Conservation (phyloP, 768 basidiomycete species). For the Leucocoprinus leucothites region DNA sequence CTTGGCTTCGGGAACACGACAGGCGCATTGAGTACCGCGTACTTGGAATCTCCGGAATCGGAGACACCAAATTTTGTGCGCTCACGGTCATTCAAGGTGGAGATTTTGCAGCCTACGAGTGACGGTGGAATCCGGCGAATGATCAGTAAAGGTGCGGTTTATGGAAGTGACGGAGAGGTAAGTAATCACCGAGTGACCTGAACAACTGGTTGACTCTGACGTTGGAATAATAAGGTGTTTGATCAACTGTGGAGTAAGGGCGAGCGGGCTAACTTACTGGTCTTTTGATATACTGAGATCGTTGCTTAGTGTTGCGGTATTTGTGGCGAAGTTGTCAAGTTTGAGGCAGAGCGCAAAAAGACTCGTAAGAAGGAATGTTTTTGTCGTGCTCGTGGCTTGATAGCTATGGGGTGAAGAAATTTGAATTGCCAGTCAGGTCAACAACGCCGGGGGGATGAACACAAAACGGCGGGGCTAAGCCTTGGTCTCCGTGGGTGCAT, state of each 20-base stretch:
- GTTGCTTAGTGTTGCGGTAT: constrained; percentile 62
- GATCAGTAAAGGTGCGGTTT: constrained; percentile 37
- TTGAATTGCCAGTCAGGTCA: not conserved
- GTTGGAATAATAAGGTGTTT: not conserved
- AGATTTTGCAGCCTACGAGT: constrained; percentile 66
- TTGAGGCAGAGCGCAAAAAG: constrained; percentile 80
- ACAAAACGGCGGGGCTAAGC: not conserved
- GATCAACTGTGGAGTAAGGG: constrained; percentile 1
- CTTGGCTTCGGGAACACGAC: constrained; percentile 76
- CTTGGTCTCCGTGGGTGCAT: not conserved
- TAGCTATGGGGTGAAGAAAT: constrained; percentile 28
- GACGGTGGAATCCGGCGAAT: constrained; percentile 15
- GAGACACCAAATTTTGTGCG: constrained; percentile 68
- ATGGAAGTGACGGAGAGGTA: not conserved
- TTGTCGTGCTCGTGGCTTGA: constrained; percentile 62
- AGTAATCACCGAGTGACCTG: constrained; percentile 60
- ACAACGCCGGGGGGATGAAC: not conserved
- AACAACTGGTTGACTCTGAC: constrained; percentile 61
- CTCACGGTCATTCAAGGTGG: constrained; percentile 54
- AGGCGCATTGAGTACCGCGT: constrained; percentile 73
- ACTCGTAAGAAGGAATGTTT: constrained; percentile 71
- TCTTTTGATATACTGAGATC: constrained; percentile 66
- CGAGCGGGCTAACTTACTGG: constrained; percentile 48
- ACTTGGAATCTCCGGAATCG: constrained; percentile 58
- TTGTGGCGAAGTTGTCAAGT: constrained; percentile 73